These are phyloP conservation scores for Fusarium staphyleae DNA, from an alignment of 2,329 filamentous ascomycete species.

Conservation along the genomic window DNA sequence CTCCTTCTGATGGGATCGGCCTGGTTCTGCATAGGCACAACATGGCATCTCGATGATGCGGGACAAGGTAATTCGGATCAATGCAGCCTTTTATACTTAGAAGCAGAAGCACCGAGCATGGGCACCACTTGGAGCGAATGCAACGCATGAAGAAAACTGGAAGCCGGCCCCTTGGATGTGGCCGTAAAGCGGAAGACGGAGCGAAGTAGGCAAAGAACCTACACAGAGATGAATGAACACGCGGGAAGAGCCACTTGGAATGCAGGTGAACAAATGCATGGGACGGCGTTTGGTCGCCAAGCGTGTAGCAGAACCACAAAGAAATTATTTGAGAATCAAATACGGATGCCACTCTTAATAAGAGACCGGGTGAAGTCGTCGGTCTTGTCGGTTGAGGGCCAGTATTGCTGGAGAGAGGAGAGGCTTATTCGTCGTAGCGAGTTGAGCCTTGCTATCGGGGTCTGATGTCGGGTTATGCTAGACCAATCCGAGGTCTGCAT, in stretches of 20 bases:
- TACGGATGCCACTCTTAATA: conserved; percentile 34
- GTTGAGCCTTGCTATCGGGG: background rate
- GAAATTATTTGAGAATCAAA: conserved; percentile 41
- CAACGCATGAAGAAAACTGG: conserved; percentile 21
- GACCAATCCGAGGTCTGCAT: conserved; percentile 2
- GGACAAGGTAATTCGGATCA: conserved; percentile 32
- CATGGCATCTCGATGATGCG: conserved; percentile 29
- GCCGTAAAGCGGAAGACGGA: conserved; percentile 27
- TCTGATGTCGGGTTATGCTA: background rate
- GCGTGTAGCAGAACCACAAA: conserved; percentile 41
- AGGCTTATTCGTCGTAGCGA: background rate
- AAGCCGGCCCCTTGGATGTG: conserved; percentile 26
- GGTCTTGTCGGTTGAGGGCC: conserved; percentile 6
- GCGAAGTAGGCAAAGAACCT: conserved; percentile 16
- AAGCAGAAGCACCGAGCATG: conserved; percentile 28
- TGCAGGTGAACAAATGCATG: conserved; percentile 34
- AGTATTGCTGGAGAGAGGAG: background rate
- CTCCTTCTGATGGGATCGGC: conserved; percentile 26
- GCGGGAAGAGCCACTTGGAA: conserved; percentile 31
- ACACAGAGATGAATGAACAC: conserved; percentile 31
- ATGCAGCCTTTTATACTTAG: conserved; percentile 38
- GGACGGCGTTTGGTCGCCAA: conserved; percentile 35
- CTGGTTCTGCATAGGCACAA: conserved; percentile 31
- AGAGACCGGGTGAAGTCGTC: conserved; percentile 2
- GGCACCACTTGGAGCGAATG: conserved; percentile 21